Base-by-base conservation (phyloP, 164 flowering plant genomes). In the Annona cherimola region DNA sequence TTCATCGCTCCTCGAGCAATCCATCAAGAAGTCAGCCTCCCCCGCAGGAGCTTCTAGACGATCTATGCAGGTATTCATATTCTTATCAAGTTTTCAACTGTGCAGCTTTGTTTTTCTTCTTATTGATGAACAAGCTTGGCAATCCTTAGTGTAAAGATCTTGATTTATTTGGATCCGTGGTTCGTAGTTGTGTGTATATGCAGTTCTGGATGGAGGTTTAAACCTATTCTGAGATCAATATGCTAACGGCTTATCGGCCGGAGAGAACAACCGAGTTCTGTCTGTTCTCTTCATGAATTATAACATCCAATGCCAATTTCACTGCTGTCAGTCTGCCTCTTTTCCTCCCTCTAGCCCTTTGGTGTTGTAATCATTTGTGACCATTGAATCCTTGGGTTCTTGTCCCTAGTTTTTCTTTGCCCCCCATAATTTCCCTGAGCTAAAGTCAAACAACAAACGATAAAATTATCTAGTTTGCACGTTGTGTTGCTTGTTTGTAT, bases 1-100 rank as follows among this genome's bases (percentile, higher is more conserved):
- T 88, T 50, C 83, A 79, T 78, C 84, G 92, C 77, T 86, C 89
- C 46, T 73, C 91, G 9, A 90, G 89, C 67, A 83, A 84, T 74
- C 83, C 87, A 4, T 73, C 69, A 66, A 89, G 86, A 77, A 82
- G 83, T 74, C 85, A 81, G 39, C 87, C 85, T 63, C 97, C 95
- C 76, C 87, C 97, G 35, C 86, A 90, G 73, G 97, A 92, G 77
- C 95, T 92, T 69, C 91, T 92, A 74, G 96, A 92, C 81, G 97
- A 92, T 83, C 94, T 89, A 78, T 92, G 97, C 91, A 92, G 96
- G 97, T 89, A 3, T 72, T 45, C 50, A 26, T 43, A 12, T 19
- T 43, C 19, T 55, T n/a, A 41, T 45, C 9, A 9, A 5, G n/a
- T 11, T 67, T 65, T 67, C 1, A 67, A 39, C 11, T 39, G 12